Conservation (phyloP, 257 asterid species). For the Anisodus acutangulus region DNA sequence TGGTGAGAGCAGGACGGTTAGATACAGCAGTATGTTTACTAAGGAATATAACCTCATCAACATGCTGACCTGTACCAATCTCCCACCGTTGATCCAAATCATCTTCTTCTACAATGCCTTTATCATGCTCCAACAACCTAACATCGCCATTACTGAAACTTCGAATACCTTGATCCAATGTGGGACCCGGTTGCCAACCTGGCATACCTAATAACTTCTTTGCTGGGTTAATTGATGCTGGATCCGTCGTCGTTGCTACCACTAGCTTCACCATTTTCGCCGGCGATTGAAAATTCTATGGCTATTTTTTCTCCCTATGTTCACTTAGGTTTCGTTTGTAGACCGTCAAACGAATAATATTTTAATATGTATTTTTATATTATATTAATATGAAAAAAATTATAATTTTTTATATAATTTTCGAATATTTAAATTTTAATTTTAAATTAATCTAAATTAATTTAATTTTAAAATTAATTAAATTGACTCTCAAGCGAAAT, state of each 20-base stretch:
- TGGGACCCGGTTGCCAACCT: slow-evolving; percentile 74
- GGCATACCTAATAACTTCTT: slow-evolving; percentile 72
- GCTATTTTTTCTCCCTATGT: background rate
- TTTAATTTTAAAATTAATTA: too few species aligned
- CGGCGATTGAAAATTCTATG: background rate
- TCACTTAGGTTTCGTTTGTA: too few species aligned
- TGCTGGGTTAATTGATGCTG: slow-evolving; percentile 88
- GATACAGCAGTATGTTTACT: slow-evolving; percentile 86
- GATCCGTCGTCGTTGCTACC: slow-evolving; percentile 87
- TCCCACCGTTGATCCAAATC: slow-evolving; percentile 89
- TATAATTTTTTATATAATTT: too few species aligned
- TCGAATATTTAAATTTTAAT: too few species aligned
- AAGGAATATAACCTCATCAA: slow-evolving; percentile 73
- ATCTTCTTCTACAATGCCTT: slow-evolving; percentile 65
- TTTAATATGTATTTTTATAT: too few species aligned
- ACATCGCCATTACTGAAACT: slow-evolving; percentile 67
- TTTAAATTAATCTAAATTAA: too few species aligned
- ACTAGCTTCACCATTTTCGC: slow-evolving; percentile 68
- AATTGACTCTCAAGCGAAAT: too few species aligned
- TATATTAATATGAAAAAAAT: too few species aligned
- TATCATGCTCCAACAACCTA: slow-evolving; percentile 74
- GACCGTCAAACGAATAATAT: too few species aligned
- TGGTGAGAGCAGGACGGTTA: slow-evolving; percentile 78
- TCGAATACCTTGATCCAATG: slow-evolving; percentile 56
- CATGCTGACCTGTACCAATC: slow-evolving; percentile 66